Percentiles rank a stretch among this genome's conserved stretches.
Conservation (phyloP, 352 stramenopile species). For the Globisporangium solare region DNA sequence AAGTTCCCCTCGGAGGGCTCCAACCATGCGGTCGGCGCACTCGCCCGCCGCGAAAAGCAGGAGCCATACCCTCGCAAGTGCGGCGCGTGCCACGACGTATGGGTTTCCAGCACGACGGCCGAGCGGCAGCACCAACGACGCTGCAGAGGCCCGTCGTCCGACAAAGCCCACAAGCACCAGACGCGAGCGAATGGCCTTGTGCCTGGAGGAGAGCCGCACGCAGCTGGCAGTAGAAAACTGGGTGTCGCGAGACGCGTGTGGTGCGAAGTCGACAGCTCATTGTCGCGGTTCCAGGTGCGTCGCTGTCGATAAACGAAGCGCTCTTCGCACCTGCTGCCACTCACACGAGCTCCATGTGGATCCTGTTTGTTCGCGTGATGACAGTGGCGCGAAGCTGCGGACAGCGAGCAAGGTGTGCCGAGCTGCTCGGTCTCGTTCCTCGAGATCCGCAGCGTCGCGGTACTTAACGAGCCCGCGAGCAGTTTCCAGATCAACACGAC, state of each 20-base stretch:
- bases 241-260: slow-evolving; percentile 40
- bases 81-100: slow-evolving; percentile 21
- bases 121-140: slow-evolving; percentile 21
- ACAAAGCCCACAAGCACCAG: not conserved
- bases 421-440: slow-evolving; percentile 22
- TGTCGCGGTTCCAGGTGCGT: slow-evolving; percentile 30
- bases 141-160: slow-evolving; percentile 4
- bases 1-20: slow-evolving; percentile 70
- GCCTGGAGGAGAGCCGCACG: not conserved
- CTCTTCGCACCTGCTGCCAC: not conserved
- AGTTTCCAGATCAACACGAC: slow-evolving; percentile 39
- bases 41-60: not conserved
- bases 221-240: slow-evolving; percentile 12
- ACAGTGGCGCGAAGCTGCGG: slow-evolving; percentile 33
- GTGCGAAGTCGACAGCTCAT: slow-evolving; percentile 46
- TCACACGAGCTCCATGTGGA: not conserved
- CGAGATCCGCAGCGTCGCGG: slow-evolving; percentile 25
- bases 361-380: not conserved
- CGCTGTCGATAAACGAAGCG: no score
- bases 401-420: slow-evolving; percentile 9
- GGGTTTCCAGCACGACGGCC: slow-evolving; percentile 27
- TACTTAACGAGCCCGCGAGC: slow-evolving; percentile 16
- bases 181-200: not conserved
- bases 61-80: slow-evolving; percentile 31
- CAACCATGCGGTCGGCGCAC: slow-evolving; percentile 16